Evolutionary conservation across 1,284 basidiomycete species (phyloP).

Genomic region (Thecaphora thlaspeos): DNA sequence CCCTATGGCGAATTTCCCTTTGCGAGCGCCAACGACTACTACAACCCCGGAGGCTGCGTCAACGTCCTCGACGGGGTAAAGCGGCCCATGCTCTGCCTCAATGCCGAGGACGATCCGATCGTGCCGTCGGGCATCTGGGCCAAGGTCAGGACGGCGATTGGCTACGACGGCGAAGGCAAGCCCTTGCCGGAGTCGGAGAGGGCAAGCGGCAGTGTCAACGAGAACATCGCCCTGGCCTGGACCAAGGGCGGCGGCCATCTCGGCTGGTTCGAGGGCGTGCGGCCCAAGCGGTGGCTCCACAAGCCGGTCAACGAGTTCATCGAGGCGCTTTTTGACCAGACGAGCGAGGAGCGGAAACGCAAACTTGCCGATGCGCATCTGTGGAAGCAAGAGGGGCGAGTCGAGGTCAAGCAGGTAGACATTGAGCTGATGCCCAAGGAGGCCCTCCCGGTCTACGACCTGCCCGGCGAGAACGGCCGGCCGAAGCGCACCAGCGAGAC

Average conservation of each 20-base stretch:
- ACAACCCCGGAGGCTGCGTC: conserved; percentile 60
- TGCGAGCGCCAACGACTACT: conserved; percentile 75
- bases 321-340: conserved; percentile 31
- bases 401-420: conserved; percentile 22
- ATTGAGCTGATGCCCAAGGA: conserved; percentile 40
- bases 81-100: conserved; percentile 70
- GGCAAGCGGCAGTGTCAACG: conserved; percentile 66
- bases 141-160: conserved; percentile 32
- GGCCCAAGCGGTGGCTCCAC: conserved; percentile 46
- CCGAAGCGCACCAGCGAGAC: conserved; percentile 20
- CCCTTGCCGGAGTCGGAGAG: conserved; percentile 24
- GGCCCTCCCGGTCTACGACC: conserved; percentile 27
- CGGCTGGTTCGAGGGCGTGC: conserved; percentile 77
- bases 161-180: conserved; percentile 24
- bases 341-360: conserved; percentile 14
- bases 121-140: conserved; percentile 61
- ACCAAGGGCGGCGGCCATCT: conserved; percentile 86
- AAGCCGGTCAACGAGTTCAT: conserved; percentile 45
- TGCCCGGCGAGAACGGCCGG: conserved; percentile 22
- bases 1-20: conserved; percentile 47
- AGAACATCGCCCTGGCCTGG: conserved; percentile 70
- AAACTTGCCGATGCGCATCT: conserved; percentile 6
- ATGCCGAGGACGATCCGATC: conserved; percentile 84
- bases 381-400: conserved; percentile 17
- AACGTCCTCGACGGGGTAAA: conserved; percentile 40